phyloP scores from a whole-genome alignment of 2,329 filamentous ascomycete species.

The Davidsoniella australis region DNA sequence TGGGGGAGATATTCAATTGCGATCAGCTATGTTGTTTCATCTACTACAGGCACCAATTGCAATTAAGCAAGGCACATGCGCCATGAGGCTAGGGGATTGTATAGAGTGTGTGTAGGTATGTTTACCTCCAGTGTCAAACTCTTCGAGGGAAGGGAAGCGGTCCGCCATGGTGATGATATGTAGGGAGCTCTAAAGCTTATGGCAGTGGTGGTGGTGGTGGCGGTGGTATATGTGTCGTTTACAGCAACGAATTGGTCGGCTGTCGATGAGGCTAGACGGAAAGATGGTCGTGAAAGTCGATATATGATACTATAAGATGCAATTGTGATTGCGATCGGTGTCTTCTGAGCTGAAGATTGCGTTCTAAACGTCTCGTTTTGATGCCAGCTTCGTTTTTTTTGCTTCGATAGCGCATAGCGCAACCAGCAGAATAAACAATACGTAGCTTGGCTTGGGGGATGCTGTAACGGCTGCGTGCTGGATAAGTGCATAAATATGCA shows the following conservation, averaged over 20 bases:
- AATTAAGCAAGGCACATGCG: neutral
- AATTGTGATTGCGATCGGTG: neutral
- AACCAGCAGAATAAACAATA: constrained; percentile 1
- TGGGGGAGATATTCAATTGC: neutral
- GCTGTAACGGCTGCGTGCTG: neutral
- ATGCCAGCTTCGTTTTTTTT: constrained; percentile 2
- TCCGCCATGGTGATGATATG: constrained; percentile 43
- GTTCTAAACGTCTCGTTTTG: neutral
- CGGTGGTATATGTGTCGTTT: too few relatives aligned
- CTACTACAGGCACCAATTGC: neutral
- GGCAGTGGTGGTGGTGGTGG: too few relatives aligned
- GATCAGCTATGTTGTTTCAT: too few relatives aligned
- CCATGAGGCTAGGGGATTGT: constrained; percentile 2
- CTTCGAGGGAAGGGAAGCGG: constrained; percentile 62
- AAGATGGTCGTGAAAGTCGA: neutral
- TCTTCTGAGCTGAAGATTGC: neutral
- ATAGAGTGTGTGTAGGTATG: neutral
- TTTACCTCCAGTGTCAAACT: constrained; percentile 52
- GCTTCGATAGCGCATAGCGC: constrained; percentile 1
- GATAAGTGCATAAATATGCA: too few relatives aligned
- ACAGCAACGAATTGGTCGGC: too few relatives aligned
- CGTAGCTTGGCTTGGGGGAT: constrained; percentile 1
- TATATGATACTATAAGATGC: neutral
- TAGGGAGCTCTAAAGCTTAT: neutral
- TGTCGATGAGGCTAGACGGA: too few relatives aligned